Conservation (phyloP, 2,329 filamentous ascomycete genomes). For the Escovopsis sp. region DNA sequence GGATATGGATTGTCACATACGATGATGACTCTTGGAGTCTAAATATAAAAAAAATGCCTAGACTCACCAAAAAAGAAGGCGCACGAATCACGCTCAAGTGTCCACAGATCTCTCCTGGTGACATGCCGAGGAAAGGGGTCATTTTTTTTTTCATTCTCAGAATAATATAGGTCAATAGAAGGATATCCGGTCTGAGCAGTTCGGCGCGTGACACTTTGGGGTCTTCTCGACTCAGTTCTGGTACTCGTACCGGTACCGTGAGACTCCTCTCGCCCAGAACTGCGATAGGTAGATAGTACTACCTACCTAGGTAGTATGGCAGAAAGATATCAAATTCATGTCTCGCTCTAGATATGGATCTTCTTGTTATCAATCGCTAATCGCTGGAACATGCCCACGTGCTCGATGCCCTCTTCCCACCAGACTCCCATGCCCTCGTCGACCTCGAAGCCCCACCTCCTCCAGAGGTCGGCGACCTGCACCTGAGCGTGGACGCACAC, state of each 20-base stretch:
- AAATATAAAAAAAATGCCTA: conserved; percentile 24
- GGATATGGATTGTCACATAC: conserved; percentile 28
- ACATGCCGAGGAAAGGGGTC: not conserved
- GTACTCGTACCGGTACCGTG: not conserved
- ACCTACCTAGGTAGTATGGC: too few relatives aligned
- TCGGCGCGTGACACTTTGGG: not conserved
- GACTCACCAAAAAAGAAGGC: conserved; percentile 22
- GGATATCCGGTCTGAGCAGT: too few relatives aligned
- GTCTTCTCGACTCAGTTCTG: not conserved
- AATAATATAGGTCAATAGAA: too few relatives aligned
- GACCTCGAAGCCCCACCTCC: conserved; percentile 54
- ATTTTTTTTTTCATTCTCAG: not conserved
- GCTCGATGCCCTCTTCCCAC: conserved; percentile 71
- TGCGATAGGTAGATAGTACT: too few relatives aligned
- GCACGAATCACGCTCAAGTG: conserved; percentile 16
- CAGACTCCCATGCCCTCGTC: conserved; percentile 64
- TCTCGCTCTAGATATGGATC: conserved; percentile 10
- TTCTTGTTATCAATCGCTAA: conserved; percentile 21
- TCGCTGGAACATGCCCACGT: conserved; percentile 67
- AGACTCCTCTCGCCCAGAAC: not conserved
- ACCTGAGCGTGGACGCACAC: conserved; percentile 70
- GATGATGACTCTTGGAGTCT: conserved; percentile 23
- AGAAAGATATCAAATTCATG: not conserved
- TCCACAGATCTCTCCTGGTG: conserved; percentile 3
- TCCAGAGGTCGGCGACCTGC: conserved; percentile 49